Evolutionary conservation across 2,329 filamentous ascomycete genomes (phyloP).

Genomic region (Xylariaceae sp.): DNA sequence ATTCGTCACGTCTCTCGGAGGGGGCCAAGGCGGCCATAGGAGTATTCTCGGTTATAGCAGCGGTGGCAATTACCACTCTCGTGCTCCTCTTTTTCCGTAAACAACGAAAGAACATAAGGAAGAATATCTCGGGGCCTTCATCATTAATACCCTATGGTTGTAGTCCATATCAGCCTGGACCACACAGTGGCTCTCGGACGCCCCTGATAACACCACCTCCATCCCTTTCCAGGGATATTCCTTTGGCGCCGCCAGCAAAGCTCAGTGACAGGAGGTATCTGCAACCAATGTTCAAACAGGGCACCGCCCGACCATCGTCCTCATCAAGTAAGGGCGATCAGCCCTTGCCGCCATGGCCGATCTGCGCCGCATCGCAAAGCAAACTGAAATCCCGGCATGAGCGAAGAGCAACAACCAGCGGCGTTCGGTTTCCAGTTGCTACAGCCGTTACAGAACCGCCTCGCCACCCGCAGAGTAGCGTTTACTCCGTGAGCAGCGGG

Average conservation of each 20-base stretch:
- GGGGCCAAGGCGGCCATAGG: constrained; percentile 45
- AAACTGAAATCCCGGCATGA: constrained; percentile 37
- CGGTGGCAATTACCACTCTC: constrained; percentile 37
- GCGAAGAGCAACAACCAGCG: constrained; percentile 21
- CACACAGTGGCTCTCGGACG: constrained; percentile 37
- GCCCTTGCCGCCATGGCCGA: constrained; percentile 38
- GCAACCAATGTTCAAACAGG: constrained; percentile 33
- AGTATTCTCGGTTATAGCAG: constrained; percentile 39
- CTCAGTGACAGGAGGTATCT: constrained; percentile 46
- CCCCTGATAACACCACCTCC: constrained; percentile 42
- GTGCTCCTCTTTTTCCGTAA: constrained; percentile 37
- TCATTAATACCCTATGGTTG: constrained; percentile 24
- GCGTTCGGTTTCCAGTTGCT: constrained; percentile 7
- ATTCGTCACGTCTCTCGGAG: constrained; percentile 34
- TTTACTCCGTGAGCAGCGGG: constrained; percentile 17
- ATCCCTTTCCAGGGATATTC: constrained; percentile 25
- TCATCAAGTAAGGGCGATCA: constrained; percentile 10
- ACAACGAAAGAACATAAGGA: constrained; percentile 28
- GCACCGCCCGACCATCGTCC: constrained; percentile 15
- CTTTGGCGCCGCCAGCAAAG: constrained; percentile 44
- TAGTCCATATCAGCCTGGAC: constrained; percentile 26
- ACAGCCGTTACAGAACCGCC: constrained; percentile 8
- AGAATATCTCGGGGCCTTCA: not conserved
- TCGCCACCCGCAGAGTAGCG: constrained; percentile 17
- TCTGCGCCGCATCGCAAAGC: constrained; percentile 37